phyloP scores from a whole-genome alignment of 225 moss, liverwort and hornwort genomes.

The Antitrichia curtipendula region DNA sequence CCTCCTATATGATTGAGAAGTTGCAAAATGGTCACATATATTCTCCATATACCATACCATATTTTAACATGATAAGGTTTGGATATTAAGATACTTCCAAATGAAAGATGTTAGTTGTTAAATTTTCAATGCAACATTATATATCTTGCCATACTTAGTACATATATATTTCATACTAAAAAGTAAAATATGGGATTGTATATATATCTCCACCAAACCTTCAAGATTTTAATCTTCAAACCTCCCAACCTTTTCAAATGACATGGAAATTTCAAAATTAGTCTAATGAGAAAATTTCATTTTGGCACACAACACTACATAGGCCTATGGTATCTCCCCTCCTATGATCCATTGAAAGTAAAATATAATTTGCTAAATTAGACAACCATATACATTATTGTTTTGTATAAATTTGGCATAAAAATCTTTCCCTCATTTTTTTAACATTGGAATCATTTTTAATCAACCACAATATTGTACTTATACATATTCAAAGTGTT shows the following conservation, averaged over 20 bases:
- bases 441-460: neutral
- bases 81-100: neutral
- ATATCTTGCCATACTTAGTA: neutral
- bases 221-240: too few relatives aligned
- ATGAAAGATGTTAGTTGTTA: neutral
- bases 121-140: neutral
- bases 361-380: neutral
- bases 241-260: neutral
- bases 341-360: neutral
- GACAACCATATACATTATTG: rapidly evolving
- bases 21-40: neutral
- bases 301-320: neutral
- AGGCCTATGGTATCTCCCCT: neutral
- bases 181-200: neutral
- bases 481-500: neutral
- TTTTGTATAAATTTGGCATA: neutral
- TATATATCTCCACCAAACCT: neutral
- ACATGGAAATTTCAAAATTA: neutral
- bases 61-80: neutral
- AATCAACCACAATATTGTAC: neutral
- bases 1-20: neutral
- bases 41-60: rapidly evolving
- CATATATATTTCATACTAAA: neutral
- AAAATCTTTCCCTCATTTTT: neutral
- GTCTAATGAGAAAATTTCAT: neutral